phyloP scores from a whole-genome alignment of 2,329 filamentous ascomycete genomes.

The Aspergillus brasiliensis region DNA sequence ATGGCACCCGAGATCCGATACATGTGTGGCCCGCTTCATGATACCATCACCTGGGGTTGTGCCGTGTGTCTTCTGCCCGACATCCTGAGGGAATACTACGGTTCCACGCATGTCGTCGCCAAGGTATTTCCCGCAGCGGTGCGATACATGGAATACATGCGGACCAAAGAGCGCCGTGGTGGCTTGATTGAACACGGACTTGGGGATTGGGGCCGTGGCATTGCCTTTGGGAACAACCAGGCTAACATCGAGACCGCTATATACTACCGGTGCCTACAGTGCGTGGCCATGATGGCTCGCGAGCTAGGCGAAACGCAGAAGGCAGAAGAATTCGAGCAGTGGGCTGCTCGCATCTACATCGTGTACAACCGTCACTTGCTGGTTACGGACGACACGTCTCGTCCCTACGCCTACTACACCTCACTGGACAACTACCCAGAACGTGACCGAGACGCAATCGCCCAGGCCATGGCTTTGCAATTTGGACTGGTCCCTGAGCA shows the following conservation, averaged over 20 bases:
- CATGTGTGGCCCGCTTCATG: slow-evolving; percentile 53
- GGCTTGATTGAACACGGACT: slow-evolving; percentile 28
- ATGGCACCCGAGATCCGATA: slow-evolving; percentile 53
- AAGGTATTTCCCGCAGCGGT: slow-evolving; percentile 24
- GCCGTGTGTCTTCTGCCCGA: slow-evolving; percentile 27
- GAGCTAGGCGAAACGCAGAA: slow-evolving; percentile 22
- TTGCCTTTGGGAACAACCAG: slow-evolving; percentile 30
- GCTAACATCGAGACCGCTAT: slow-evolving; percentile 31
- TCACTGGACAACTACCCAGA: slow-evolving; percentile 22
- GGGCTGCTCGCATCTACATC: slow-evolving; percentile 22
- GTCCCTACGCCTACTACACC: slow-evolving; percentile 24
- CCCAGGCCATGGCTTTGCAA: slow-evolving; percentile 27
- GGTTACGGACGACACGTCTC: slow-evolving; percentile 4
- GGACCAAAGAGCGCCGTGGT: slow-evolving; percentile 25
- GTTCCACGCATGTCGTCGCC: slow-evolving; percentile 23
- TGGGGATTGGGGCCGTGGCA: slow-evolving; percentile 28
- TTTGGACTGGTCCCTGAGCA: slow-evolving; percentile 21
- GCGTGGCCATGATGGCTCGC: slow-evolving; percentile 25
- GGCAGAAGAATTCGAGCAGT: slow-evolving; percentile 16
- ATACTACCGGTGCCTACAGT: slow-evolving; percentile 28
- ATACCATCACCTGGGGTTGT: slow-evolving; percentile 39
- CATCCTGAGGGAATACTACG: slow-evolving; percentile 24
- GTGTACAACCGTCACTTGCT: slow-evolving; percentile 27
- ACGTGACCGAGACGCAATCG: slow-evolving; percentile 23
- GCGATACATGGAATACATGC: slow-evolving; percentile 30